Conservation (phyloP, 1,139 yeast genomes). For the Pichia sp. region DNA sequence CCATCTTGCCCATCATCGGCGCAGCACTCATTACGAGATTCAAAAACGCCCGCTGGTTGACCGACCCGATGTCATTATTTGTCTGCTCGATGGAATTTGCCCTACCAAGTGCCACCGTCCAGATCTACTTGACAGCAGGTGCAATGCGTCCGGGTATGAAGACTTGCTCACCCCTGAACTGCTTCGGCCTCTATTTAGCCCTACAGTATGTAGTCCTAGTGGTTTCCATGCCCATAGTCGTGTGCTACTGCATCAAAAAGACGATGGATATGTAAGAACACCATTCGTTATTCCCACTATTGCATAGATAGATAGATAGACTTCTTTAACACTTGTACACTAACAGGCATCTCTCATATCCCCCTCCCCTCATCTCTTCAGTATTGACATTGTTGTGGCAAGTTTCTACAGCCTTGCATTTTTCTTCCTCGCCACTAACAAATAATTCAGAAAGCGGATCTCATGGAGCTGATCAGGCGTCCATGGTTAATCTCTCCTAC, state of each 20-base stretch:
- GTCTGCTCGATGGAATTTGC: slow-evolving; percentile 74
- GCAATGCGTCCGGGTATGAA: slow-evolving; percentile 61
- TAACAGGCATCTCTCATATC: background rate
- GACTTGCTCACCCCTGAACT: slow-evolving; percentile 72
- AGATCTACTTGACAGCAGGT: slow-evolving; percentile 80
- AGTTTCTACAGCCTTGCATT: background rate
- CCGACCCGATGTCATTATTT: slow-evolving; percentile 58
- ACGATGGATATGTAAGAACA: slow-evolving; percentile 21
- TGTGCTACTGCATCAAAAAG: slow-evolving; percentile 49
- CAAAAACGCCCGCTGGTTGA: slow-evolving; percentile 47
- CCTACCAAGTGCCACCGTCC: slow-evolving; percentile 82
- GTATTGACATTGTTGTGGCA: background rate
- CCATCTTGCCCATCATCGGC: slow-evolving; percentile 62
- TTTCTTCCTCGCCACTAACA: background rate
- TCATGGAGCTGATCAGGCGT: background rate
- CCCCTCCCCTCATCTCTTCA: background rate
- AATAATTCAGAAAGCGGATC: background rate
- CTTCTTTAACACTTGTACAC: background rate
- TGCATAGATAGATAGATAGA: background rate
- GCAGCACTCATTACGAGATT: slow-evolving; percentile 52
- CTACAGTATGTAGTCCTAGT: slow-evolving; percentile 61
- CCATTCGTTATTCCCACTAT: background rate
- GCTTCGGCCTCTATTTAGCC: slow-evolving; percentile 68
- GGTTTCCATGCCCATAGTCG: slow-evolving; percentile 62
- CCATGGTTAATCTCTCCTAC: background rate